Conservation (phyloP, 1,139 yeast genomes). For the Suhomyces bokatorum region DNA sequence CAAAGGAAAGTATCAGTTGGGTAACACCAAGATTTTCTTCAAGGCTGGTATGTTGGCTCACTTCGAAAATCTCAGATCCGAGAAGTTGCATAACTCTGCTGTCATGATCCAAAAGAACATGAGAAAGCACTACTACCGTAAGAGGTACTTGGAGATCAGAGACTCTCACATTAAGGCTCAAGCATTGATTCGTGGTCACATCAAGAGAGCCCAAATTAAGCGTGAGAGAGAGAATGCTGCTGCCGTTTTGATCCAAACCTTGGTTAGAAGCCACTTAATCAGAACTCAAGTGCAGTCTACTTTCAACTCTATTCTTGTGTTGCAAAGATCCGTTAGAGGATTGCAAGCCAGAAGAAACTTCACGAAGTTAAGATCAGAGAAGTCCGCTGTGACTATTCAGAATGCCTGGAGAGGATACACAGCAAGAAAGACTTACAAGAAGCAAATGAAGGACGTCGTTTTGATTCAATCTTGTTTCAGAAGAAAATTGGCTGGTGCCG, state of each 20-base stretch:
- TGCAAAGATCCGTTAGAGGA: constrained; percentile 76
- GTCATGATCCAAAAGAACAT: constrained; percentile 84
- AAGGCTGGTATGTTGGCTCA: constrained; percentile 96
- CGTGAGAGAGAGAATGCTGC: constrained; percentile 61
- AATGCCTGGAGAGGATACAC: constrained; percentile 59
- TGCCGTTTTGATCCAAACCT: constrained; percentile 72
- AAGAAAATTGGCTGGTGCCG: constrained; percentile 69
- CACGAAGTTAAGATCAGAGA: constrained; percentile 49
- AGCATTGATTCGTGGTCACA: constrained; percentile 60
- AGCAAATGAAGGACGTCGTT: constrained; percentile 54
- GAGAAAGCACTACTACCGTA: constrained; percentile 65
- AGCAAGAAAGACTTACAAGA: constrained; percentile 48
- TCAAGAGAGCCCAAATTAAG: constrained; percentile 59
- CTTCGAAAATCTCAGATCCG: constrained; percentile 81
- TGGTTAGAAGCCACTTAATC: constrained; percentile 63
- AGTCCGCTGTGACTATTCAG: constrained; percentile 73
- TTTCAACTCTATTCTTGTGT: constrained; percentile 50
- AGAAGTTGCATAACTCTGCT: constrained; percentile 75
- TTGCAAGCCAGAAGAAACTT: constrained; percentile 54
- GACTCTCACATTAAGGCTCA: constrained; percentile 61
- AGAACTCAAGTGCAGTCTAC: constrained; percentile 49
- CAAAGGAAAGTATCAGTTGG: constrained; percentile 74
- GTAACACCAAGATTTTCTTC: constrained; percentile 89
- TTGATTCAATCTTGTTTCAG: constrained; percentile 78
- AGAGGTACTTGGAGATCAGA: constrained; percentile 56